Evolutionary conservation across 148 eudicot genomes (phyloP), one percentile per base, ranked within the genome.

Genomic region (Amaranthus palmeri): DNA sequence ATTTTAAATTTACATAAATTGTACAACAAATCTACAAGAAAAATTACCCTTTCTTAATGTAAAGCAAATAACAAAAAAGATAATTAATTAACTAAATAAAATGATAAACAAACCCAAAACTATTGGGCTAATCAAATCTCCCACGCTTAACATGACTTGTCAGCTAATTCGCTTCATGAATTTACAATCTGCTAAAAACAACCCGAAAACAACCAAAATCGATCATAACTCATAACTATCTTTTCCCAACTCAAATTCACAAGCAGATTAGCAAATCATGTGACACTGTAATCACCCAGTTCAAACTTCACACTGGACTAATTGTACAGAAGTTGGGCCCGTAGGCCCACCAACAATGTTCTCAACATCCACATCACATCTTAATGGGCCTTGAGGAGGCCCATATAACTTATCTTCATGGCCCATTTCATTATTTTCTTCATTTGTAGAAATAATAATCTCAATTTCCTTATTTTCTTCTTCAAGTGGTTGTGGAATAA

Each of bases 251-350:
- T 25, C 2, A 25, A 25, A 25, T 25, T 25, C 36, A 25, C 36
- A 25, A 25, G 36, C 36, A 25, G 36, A 25, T 25, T 25, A 25
- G 36, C 36, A 25, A 25, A 25, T 25, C 36, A 25, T 25, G 36
- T 25, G 36, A 25, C 36, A 25, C 36, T 2, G 4, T 13, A 5
- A 55, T 76, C 25, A 68, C 61, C 73, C 52, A 14, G 7, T 48
- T 77, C 49, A 77, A 67, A 77, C 80, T 53, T 75, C 80, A 66
- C 76, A 77, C 18, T 72, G 52, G 17, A 72, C 72, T 25, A 77
- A 50, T 52, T 71, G 76, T 15, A 72, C 72, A 46, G 60, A 0
- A 56, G 44, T 14, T 52, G 80, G 72, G 72, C 72, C 59, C 2
- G 73, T 14, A 17, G 76, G 61, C 72, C 80, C 71, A 71, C 70